A percentile compares a stretch with the other conserved stretches of the same genome.
phyloP scores from a whole-genome alignment of 2,329 filamentous ascomycete genomes.

The Peltaster fructicola region DNA sequence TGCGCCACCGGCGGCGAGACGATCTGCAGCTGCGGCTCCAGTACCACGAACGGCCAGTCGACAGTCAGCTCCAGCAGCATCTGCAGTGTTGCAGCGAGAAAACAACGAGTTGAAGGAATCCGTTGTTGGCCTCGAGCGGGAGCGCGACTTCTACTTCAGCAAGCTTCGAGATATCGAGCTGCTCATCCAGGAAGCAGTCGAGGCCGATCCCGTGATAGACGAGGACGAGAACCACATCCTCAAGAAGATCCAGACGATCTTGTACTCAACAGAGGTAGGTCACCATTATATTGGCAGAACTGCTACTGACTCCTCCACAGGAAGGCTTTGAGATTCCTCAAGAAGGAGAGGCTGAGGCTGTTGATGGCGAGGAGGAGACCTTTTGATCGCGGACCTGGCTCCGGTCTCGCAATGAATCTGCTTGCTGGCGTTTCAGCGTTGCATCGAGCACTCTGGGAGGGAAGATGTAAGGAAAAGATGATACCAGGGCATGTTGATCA shows the following conservation, averaged over 20 bases:
- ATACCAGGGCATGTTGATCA: too few species aligned
- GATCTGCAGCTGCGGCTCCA: conserved; percentile 35
- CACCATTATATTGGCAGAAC: background rate
- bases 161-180: conserved; percentile 95
- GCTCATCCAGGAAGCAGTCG: conserved; percentile 78
- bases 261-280: conserved; percentile 80
- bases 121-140: conserved; percentile 82
- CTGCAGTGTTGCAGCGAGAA: conserved; percentile 63
- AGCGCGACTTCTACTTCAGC: conserved; percentile 98
- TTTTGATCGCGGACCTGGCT: conserved; percentile 43
- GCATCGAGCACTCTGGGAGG: too few species aligned
- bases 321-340: conserved; percentile 69
- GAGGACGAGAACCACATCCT: conserved; percentile 83
- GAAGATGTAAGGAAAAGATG: too few species aligned
- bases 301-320: conserved; percentile 8
- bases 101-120: conserved; percentile 85
- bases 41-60: conserved; percentile 28
- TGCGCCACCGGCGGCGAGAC: conserved; percentile 20
- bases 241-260: conserved; percentile 89
- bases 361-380: conserved; percentile 57
- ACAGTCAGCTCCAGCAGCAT: conserved; percentile 34
- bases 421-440: conserved; percentile 3
- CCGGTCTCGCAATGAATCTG: too few species aligned
- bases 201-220: conserved; percentile 81
- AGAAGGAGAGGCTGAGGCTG: conserved; percentile 44